Conservation (phyloP, 2,329 filamentous ascomycete genomes). For the Nigrospora sphaerica region DNA sequence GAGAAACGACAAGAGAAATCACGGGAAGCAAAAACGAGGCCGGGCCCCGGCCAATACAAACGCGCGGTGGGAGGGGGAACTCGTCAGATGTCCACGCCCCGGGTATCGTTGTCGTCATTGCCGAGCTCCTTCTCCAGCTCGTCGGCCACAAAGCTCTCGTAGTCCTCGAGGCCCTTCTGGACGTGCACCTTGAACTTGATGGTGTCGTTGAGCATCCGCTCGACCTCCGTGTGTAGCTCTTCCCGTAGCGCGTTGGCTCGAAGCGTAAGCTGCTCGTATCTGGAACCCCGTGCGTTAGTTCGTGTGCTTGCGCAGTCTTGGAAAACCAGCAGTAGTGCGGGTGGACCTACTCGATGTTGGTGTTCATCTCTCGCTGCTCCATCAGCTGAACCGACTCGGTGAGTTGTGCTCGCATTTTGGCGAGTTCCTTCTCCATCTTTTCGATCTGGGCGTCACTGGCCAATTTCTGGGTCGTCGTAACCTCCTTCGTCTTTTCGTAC, state of each 20-base stretch:
- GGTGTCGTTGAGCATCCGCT: constrained; percentile 91
- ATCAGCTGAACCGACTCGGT: constrained; percentile 84
- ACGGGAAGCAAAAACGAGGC: background rate
- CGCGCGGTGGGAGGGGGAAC: background rate
- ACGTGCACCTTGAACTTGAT: constrained; percentile 98
- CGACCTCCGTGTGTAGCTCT: constrained; percentile 94
- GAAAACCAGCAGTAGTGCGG: background rate
- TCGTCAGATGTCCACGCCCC: constrained; percentile 37
- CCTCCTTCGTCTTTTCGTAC: constrained; percentile 87
- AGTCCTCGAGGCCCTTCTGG: constrained; percentile 86
- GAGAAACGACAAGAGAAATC: background rate
- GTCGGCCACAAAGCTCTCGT: constrained; percentile 86
- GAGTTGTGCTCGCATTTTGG: constrained; percentile 78
- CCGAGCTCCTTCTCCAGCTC: constrained; percentile 83
- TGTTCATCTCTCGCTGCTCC: constrained; percentile 94
- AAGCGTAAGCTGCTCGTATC: constrained; percentile 87
- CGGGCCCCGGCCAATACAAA: background rate
- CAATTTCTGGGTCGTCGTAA: constrained; percentile 78
- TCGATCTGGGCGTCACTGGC: constrained; percentile 91
- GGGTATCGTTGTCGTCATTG: constrained; percentile 57
- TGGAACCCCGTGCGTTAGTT: constrained; percentile 23
- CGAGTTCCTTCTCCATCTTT: constrained; percentile 97
- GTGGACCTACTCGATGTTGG: constrained; percentile 75
- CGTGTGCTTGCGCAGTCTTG: background rate
- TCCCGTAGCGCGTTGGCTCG: constrained; percentile 80